phyloP scores from a whole-genome alignment of 2,329 filamentous ascomycete genomes.

The Botryotinia convoluta region DNA sequence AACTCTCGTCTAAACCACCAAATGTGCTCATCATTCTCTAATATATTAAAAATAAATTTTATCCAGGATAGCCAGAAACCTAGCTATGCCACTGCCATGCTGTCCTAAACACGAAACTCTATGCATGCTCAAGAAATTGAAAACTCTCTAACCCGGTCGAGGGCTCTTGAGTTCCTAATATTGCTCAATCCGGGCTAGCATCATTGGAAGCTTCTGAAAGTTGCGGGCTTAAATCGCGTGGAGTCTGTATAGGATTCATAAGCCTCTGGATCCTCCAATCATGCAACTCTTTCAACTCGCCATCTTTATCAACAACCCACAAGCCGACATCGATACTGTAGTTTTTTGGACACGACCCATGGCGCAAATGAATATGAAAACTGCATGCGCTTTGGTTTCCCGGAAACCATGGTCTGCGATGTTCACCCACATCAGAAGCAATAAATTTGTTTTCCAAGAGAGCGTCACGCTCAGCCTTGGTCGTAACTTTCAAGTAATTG shows the following conservation, averaged over 20 bases:
- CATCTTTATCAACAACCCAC: not conserved
- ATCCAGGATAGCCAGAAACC: not conserved
- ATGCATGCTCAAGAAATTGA: not conserved
- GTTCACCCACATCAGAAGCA: rapidly evolving
- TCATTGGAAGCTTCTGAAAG: not conserved
- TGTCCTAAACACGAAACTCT: not conserved
- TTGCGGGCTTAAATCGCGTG: rapidly evolving
- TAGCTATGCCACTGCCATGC: not conserved
- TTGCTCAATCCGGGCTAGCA: not conserved
- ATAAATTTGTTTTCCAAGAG: rapidly evolving
- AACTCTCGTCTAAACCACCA: not conserved
- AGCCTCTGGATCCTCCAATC: not conserved
- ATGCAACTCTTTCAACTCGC: rapidly evolving
- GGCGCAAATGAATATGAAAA: not conserved
- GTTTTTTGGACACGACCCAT: rapidly evolving
- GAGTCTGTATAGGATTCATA: rapidly evolving
- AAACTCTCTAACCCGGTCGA: not conserved
- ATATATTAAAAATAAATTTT: not conserved
- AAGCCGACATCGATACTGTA: not conserved
- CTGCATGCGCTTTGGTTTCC: not conserved
- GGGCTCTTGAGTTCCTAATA: no score
- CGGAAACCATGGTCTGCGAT: not conserved
- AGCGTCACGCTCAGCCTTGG: not conserved
- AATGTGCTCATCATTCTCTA: not conserved
- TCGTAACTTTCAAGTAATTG: not conserved